Evolutionary conservation across 768 basidiomycete genomes (phyloP).

Genomic region (Boletus patriciae): DNA sequence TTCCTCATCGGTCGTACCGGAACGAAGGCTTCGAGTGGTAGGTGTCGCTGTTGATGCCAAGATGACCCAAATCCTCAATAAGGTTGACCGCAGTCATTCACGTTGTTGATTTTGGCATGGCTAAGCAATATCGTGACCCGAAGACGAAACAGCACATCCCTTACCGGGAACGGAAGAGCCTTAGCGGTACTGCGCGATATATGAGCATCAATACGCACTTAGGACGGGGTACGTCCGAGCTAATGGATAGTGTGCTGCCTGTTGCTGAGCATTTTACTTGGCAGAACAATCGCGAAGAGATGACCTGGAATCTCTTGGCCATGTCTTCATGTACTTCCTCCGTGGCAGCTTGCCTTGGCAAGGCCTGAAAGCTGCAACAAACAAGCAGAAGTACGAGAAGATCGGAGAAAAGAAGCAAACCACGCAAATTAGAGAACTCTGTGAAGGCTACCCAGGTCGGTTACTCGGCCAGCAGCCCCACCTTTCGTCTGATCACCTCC

Average conservation of each 20-base stretch:
- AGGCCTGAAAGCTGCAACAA: slow-evolving; percentile 97
- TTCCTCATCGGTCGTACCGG: slow-evolving; percentile 94
- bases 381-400: slow-evolving; percentile 99
- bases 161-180: slow-evolving; percentile 95
- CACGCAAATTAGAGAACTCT: slow-evolving; percentile 95
- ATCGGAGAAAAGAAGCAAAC: slow-evolving; percentile 99
- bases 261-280: slow-evolving; percentile 5
- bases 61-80: neutral
- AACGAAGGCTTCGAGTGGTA: slow-evolving; percentile 86
- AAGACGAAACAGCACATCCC: slow-evolving; percentile 99
- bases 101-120: slow-evolving; percentile 99
- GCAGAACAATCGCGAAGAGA: slow-evolving; percentile 90
- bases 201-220: slow-evolving; percentile 99
- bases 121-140: slow-evolving; percentile 98
- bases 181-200: slow-evolving; percentile 97
- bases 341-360: slow-evolving; percentile 98
- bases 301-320: slow-evolving; percentile 97
- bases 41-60: slow-evolving; percentile 6
- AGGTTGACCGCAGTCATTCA: slow-evolving; percentile 63
- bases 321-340: slow-evolving; percentile 99
- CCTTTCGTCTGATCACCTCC: slow-evolving; percentile 5
- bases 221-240: slow-evolving; percentile 70
- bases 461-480: slow-evolving; percentile 7
- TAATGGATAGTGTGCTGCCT: slow-evolving; percentile 1
- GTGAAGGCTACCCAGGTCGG: slow-evolving; percentile 91